phyloP scores from a whole-genome alignment of 257 asterid genomes.

The Penstemon barbatus region DNA sequence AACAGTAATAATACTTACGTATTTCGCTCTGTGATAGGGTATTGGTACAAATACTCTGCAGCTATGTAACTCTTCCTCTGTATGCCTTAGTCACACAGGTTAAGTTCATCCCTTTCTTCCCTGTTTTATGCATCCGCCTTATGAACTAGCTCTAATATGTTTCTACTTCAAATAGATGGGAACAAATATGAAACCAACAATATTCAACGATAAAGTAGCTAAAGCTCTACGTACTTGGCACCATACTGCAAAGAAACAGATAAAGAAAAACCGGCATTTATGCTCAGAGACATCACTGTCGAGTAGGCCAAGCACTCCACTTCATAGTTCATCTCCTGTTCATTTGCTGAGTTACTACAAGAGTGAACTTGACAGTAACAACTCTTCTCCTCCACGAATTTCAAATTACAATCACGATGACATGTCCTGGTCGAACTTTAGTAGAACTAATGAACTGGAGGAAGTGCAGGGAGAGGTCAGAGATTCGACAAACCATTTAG shows the following conservation, averaged over 20 bases:
- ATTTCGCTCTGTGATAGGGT: conserved; percentile 35
- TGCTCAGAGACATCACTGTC: conserved; percentile 32
- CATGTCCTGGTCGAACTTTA: conserved; percentile 9
- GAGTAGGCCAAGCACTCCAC: conserved; percentile 47
- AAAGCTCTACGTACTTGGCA: conserved; percentile 58
- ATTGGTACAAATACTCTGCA: conserved; percentile 56
- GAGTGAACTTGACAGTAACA: conserved; percentile 30
- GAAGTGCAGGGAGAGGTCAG: conserved; percentile 28
- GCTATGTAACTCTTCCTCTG: conserved; percentile 68
- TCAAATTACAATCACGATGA: conserved; percentile 31
- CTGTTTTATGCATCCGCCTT: neutral
- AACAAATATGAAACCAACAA: conserved; percentile 59
- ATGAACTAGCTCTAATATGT: neutral
- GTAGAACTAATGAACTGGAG: conserved; percentile 2
- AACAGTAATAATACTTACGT: neutral
- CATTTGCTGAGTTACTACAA: conserved; percentile 36
- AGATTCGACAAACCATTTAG: conserved; percentile 17
- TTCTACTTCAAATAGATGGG: conserved; percentile 49
- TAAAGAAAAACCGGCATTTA: conserved; percentile 36
- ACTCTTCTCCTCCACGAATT: conserved; percentile 23
- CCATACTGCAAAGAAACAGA: conserved; percentile 47
- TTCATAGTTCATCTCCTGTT: conserved; percentile 34
- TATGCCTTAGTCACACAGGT: conserved; percentile 74
- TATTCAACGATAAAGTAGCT: conserved; percentile 55
- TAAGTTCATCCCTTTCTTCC: neutral